Percentiles rank a stretch among this genome's conserved stretches.
phyloP scores from a whole-genome alignment of 768 basidiomycete genomes.

The Leccinum barrowsii region DNA sequence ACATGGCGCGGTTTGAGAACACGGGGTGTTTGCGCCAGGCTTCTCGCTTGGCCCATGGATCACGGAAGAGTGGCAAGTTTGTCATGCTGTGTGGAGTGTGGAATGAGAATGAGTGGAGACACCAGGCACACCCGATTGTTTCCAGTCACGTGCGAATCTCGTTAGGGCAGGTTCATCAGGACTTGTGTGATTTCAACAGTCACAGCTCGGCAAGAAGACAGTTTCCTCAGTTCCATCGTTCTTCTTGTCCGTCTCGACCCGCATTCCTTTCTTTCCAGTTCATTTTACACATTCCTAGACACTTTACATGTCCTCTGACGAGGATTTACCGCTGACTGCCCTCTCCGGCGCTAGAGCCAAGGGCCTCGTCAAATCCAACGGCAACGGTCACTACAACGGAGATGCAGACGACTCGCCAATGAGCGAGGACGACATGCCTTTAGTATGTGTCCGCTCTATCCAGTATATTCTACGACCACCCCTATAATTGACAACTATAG shows the following conservation, averaged over 20 bases:
- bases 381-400: slow-evolving; percentile 37
- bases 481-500: slow-evolving; percentile 34
- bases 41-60: slow-evolving; percentile 92
- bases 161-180: slow-evolving; percentile 57
- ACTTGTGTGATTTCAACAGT: slow-evolving; percentile 40
- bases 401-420: slow-evolving; percentile 44
- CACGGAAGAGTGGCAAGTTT: slow-evolving; percentile 74
- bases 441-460: slow-evolving; percentile 44
- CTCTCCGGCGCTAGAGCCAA: slow-evolving; percentile 41
- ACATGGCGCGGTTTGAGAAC: slow-evolving; percentile 83
- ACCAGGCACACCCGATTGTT: background rate
- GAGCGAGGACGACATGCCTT: slow-evolving; percentile 71
- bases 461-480: slow-evolving; percentile 5
- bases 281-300: slow-evolving; percentile 17
- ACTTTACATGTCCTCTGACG: slow-evolving; percentile 53
- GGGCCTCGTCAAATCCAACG: slow-evolving; percentile 43
- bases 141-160: slow-evolving; percentile 24
- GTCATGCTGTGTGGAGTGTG: slow-evolving; percentile 42
- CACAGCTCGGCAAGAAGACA: slow-evolving; percentile 18
- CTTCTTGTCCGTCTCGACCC: slow-evolving; percentile 21
- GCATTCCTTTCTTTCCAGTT: slow-evolving; percentile 22
- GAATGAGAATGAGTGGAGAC: slow-evolving; percentile 6
- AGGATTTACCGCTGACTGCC: slow-evolving; percentile 49
- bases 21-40: slow-evolving; percentile 91
- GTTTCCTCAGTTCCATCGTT: slow-evolving; percentile 22